Evolutionary conservation across 192 early-diverging fungal species (phyloP).

Genomic region (Backusella liffmaniae): DNA sequence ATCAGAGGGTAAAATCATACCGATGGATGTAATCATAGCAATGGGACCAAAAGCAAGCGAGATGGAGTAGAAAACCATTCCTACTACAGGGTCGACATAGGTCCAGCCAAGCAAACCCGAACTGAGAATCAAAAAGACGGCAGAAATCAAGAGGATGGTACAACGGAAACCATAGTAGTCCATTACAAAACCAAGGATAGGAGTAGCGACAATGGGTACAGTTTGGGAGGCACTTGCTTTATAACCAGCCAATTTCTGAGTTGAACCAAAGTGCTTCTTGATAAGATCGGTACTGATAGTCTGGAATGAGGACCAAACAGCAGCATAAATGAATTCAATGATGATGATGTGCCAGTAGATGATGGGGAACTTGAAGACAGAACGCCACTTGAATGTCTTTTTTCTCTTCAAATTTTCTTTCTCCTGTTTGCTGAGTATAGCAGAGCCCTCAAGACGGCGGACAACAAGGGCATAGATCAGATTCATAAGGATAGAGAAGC

Average conservation of each 20-base stretch:
- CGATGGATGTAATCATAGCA: constrained; percentile 57
- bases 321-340: constrained; percentile 59
- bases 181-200: constrained; percentile 52
- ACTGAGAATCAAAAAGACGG: constrained; percentile 30
- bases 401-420: constrained; percentile 39
- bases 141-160: constrained; percentile 34
- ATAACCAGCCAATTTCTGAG: constrained; percentile 29
- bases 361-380: constrained; percentile 54
- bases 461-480: constrained; percentile 64
- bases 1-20: constrained; percentile 51
- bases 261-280: constrained; percentile 40
- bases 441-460: constrained; percentile 37
- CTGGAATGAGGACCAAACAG: constrained; percentile 38
- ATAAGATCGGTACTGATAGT: constrained; percentile 42
- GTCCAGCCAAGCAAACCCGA: constrained; percentile 54
- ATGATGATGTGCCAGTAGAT: constrained; percentile 59
- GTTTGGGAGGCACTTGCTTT: constrained; percentile 46
- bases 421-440: constrained; percentile 17
- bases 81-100: constrained; percentile 49
- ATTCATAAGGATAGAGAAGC: constrained; percentile 67
- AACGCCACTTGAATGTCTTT: constrained; percentile 54
- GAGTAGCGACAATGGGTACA: constrained; percentile 57
- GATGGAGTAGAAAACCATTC: constrained; percentile 54
- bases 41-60: constrained; percentile 63
- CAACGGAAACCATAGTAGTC: constrained; percentile 53